Base-by-base conservation (phyloP, 2,329 filamentous ascomycete genomes). In the Beauveria pseudobassiana region DNA sequence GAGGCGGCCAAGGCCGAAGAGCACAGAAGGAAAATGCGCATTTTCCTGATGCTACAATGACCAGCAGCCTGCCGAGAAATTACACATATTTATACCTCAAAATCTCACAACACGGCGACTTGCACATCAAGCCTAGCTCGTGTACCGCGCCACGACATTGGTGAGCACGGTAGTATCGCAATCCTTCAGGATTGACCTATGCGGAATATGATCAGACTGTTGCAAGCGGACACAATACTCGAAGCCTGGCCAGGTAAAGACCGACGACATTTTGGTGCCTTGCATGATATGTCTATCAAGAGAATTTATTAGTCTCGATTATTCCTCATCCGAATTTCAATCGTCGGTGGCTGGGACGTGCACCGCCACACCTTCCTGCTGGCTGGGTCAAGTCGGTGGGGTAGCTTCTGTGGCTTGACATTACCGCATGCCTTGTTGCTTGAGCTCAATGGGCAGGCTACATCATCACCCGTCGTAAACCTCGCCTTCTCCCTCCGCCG, bases 401-500 rank as follows among this genome's bases (percentile, higher is more conserved):
- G 51, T 51, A 50, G 16, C 42, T 20, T 54, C 20, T 60, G 59
- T 61, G 59, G 59, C 59, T 61, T 55, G 59, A 61, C 50, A 24
- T 7, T 9, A 24, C 50, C 22, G 30, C 50, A 48, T 53, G 59
- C 26, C 28, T 34, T 26, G 22, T 49, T 40, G 42, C 55, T 38
- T 14, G 12, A 53, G 38, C 57, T 49, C 50, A 10, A 38, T 40
- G 18, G 69, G 64, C 66, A 64, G 66, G 69, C 69, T 70, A 67
- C 69, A 70, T 70, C 69, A 70, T 69, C 68, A 69, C 59, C 66
- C 63, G 68, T 65, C 63, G 66, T 52, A 30, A 52, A 48, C 40
- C 66, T 68, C 65, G 62, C 64, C 67, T 65, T 67, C 62, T 62
- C 64, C 63, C 62, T 65, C 56, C 57, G 40, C 48, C 28, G 42